A percentile compares a stretch with the other conserved stretches of the same genome.
phyloP scores from a whole-genome alignment of 371 early-diverging fungal genomes.

The Rhizopus stolonifer region DNA sequence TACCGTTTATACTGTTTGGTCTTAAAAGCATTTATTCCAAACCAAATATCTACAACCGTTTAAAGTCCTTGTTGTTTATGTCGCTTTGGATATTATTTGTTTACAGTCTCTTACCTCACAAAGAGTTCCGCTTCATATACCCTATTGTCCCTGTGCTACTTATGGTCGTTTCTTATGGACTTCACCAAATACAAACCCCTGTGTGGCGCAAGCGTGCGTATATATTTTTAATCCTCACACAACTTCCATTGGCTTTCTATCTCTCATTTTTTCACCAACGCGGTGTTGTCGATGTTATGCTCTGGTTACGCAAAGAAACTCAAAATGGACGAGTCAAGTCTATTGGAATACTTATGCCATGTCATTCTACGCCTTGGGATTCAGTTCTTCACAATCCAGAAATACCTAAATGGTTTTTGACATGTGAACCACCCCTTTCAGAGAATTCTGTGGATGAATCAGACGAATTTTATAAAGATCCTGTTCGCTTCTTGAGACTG shows the following conservation, averaged over 20 bases:
- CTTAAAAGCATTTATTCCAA: conserved; percentile 8
- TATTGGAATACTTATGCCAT: conserved; percentile 81
- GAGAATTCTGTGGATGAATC: conserved; percentile 64
- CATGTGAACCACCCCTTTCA: conserved; percentile 87
- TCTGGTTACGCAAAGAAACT: conserved; percentile 60
- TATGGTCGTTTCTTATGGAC: conserved; percentile 60
- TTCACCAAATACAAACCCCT: conserved; percentile 22
- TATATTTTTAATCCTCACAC: conserved; percentile 54
- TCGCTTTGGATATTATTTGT: conserved; percentile 53
- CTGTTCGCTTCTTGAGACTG: conserved; percentile 54
- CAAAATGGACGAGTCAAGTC: conserved; percentile 8
- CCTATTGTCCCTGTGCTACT: conserved; percentile 81
- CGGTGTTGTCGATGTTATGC: conserved; percentile 88
- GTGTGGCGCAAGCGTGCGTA: conserved; percentile 28
- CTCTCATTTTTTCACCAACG: conserved; percentile 80
- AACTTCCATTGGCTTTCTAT: conserved; percentile 70
- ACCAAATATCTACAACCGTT: conserved; percentile 9
- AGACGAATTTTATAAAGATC: conserved; percentile 77
- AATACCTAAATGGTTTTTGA: conserved; percentile 75
- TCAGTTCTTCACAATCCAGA: conserved; percentile 63
- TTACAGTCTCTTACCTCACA: conserved; percentile 83
- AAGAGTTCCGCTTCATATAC: conserved; percentile 91
- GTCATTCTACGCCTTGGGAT: conserved; percentile 93
- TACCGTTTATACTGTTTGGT: conserved; percentile 56
- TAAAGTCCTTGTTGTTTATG: conserved; percentile 21